Evolutionary conservation across 805 yeast genomes (phyloP).

Genomic region (Candida railenensis): DNA sequence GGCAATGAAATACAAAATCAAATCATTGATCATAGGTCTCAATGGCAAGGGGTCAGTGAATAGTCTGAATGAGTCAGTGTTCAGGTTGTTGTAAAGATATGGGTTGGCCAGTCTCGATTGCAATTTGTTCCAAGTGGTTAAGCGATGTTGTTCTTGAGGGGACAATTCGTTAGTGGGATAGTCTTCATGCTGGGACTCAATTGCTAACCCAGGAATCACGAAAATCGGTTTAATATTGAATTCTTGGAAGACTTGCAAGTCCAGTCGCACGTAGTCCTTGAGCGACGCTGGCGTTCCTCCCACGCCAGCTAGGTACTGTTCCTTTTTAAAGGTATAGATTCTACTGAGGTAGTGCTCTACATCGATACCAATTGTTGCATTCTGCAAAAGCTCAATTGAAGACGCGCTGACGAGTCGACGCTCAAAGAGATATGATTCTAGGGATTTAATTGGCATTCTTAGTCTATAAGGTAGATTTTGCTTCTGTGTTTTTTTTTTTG

Average conservation of each 20-base stretch:
- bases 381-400: conserved; percentile 63
- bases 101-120: conserved; percentile 23
- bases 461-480: background rate
- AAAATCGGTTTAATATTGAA: conserved; percentile 74
- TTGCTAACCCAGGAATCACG: conserved; percentile 68
- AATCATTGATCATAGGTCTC: conserved; percentile 51
- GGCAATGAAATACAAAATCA: conserved; percentile 56
- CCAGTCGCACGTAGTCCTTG: conserved; percentile 54
- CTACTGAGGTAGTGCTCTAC: conserved; percentile 75
- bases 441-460: conserved; percentile 52
- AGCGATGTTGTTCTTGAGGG: conserved; percentile 39
- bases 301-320: conserved; percentile 68
- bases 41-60: conserved; percentile 48
- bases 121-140: conserved; percentile 38
- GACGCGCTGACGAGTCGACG: conserved; percentile 58
- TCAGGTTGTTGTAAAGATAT: conserved; percentile 18
- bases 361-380: conserved; percentile 78
- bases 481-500: background rate
- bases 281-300: conserved; percentile 79
- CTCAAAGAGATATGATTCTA: conserved; percentile 70
- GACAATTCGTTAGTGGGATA: conserved; percentile 36
- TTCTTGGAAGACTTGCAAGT: conserved; percentile 58
- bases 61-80: conserved; percentile 51
- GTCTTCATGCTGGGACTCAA: conserved; percentile 31
- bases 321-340: conserved; percentile 60